Evolutionary conservation across 2,329 filamentous ascomycete species (phyloP).

Genomic region (Fonsecaea pedrosoi): DNA sequence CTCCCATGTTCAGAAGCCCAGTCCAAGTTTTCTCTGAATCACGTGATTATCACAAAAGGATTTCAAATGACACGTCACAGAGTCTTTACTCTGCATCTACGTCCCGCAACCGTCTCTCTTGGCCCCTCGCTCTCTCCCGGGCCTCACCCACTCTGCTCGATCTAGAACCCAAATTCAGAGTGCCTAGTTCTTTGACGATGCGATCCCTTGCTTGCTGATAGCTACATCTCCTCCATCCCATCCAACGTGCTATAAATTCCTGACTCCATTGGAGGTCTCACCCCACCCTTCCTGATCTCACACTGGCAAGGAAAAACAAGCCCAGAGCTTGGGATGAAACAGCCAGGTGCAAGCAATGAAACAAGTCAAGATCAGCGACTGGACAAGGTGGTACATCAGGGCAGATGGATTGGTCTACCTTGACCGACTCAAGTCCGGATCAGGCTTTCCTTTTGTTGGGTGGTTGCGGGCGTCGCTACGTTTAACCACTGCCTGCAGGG

Average conservation of each 20-base stretch:
- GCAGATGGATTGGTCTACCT: constrained; percentile 5
- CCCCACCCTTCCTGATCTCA: not conserved
- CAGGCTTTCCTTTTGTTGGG: not conserved
- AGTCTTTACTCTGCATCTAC: not conserved
- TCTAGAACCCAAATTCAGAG: not conserved
- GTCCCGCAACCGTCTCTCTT: not conserved
- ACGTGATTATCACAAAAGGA: not conserved
- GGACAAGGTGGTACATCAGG: constrained; percentile 7
- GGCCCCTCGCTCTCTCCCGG: not conserved
- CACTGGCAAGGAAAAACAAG: not conserved
- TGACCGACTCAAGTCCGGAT: not conserved
- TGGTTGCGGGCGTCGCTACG: not conserved
- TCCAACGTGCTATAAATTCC: constrained; percentile 16
- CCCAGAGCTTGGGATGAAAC: not conserved
- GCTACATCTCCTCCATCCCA: not conserved
- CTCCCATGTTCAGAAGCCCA: not conserved
- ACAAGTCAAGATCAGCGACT: constrained; percentile 11
- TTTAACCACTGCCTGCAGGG: constrained; percentile 1
- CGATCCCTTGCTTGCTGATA: not conserved
- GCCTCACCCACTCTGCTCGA: constrained; percentile 1
- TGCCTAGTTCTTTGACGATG: not conserved
- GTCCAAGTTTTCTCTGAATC: not conserved
- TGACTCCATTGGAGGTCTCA: constrained; percentile 5
- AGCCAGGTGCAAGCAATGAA: constrained; percentile 9
- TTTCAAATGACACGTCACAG: constrained; percentile 14